Evolutionary conservation across 2,329 filamentous ascomycete genomes (phyloP).

Genomic region (Colletotrichum tabaci): DNA sequence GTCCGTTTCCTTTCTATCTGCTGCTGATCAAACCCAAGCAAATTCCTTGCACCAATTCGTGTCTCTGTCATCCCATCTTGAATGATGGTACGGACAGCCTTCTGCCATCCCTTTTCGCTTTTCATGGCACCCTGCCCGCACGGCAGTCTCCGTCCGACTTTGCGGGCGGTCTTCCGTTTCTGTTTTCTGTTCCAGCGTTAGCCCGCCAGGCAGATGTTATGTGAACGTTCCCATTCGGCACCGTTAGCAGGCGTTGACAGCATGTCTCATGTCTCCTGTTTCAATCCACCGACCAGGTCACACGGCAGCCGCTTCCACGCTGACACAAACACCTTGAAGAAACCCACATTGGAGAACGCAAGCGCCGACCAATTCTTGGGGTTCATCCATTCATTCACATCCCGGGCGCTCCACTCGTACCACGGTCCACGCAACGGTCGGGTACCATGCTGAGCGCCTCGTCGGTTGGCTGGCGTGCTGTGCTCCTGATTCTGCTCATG

Average conservation of each 20-base stretch:
- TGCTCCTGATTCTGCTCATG: not conserved
- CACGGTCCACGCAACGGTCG: constrained; percentile 11
- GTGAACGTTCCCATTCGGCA: not conserved
- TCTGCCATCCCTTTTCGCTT: too few species aligned
- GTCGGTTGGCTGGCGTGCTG: not conserved
- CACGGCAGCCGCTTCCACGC: not conserved
- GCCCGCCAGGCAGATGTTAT: constrained; percentile 8
- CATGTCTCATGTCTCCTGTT: constrained; percentile 10
- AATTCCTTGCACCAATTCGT: not conserved
- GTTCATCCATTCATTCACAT: constrained; percentile 2
- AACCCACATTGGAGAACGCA: not conserved
- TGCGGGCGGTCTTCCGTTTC: not conserved
- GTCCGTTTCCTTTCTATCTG: not conserved
- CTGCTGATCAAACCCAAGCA: not conserved
- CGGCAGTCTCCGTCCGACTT: not conserved
- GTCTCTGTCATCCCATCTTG: not conserved
- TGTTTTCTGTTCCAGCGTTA: not conserved
- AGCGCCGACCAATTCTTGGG: not conserved
- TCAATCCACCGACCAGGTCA: not conserved
- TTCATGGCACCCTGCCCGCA: not conserved
- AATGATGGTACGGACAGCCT: not conserved
- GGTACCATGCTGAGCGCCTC: not conserved
- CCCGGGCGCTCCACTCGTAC: not conserved
- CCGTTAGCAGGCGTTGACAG: not conserved
- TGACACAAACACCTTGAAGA: not conserved